phyloP scores from a whole-genome alignment of 2,329 filamentous ascomycete species.

The Lachnellula suecica region DNA sequence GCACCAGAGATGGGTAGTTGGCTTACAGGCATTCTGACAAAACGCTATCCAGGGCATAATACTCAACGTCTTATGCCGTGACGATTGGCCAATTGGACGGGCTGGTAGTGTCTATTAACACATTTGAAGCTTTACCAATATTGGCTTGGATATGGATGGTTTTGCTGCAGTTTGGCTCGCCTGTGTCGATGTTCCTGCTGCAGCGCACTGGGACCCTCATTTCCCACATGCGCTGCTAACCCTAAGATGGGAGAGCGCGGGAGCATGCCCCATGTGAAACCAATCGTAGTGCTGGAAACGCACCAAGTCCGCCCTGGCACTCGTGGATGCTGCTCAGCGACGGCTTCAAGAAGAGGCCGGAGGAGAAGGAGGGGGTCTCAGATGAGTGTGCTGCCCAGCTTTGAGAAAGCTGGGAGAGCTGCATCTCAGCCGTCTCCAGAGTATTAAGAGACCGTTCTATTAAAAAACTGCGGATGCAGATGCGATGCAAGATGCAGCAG shows the following conservation, averaged over 20 bases:
- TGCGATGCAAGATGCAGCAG: no score
- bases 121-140: not conserved
- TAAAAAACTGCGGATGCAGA: not conserved
- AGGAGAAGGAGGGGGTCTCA: not conserved
- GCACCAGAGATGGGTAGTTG: no score
- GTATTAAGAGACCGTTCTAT: no score
- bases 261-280: constrained; percentile 1
- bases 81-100: not conserved
- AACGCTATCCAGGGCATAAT: not conserved
- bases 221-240: constrained; percentile 13
- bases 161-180: constrained; percentile 12
- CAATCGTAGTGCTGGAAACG: constrained; percentile 4
- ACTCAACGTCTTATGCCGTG: not conserved
- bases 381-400: not conserved
- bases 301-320: not conserved
- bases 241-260: constrained; percentile 7
- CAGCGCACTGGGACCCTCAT: constrained; percentile 5
- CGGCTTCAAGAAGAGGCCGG: not conserved
- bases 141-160: constrained; percentile 3
- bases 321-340: not conserved
- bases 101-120: not conserved
- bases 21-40: not conserved
- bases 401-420: not conserved
- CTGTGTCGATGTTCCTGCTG: not conserved
- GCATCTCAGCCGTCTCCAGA: no score